Percentiles rank a stretch among this genome's conserved stretches.
phyloP scores from a whole-genome alignment of 768 basidiomycete genomes.

The Termitomyces heimii region DNA sequence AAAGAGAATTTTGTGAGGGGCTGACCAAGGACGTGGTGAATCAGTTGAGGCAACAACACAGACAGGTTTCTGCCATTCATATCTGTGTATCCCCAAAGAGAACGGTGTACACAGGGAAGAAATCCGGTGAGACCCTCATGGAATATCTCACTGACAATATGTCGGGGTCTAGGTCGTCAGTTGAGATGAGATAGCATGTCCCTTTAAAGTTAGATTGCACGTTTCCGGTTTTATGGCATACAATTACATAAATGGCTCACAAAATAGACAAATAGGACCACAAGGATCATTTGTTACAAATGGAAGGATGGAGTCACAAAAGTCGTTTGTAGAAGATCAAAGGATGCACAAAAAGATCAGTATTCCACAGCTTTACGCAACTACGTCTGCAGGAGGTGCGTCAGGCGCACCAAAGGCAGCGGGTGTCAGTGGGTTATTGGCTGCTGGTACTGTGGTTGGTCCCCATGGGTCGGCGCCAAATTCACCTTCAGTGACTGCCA shows the following conservation, averaged over 20 bases:
- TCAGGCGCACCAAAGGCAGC: constrained; percentile 3
- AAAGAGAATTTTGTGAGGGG: no score
- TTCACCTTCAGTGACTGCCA: constrained; percentile 15
- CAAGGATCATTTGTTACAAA: neutral
- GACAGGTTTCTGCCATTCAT: no score
- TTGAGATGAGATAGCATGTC: no score
- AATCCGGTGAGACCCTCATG: no score
- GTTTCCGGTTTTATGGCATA: no score
- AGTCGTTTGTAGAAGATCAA: neutral
- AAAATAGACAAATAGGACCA: neutral
- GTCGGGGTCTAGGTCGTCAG: no score
- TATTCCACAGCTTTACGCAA: neutral
- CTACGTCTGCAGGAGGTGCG: constrained; percentile 11
- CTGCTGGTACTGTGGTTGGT: constrained; percentile 1
- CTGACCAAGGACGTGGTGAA: no score
- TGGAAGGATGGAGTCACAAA: neutral
- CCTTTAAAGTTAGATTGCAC: no score
- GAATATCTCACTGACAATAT: no score
- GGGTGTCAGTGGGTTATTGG: constrained; percentile 8
- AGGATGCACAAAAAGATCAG: neutral
- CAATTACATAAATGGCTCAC: neutral
- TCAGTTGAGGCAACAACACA: no score
- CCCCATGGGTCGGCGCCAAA: constrained; percentile 14
- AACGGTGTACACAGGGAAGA: no score
- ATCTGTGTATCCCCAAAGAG: no score